Conservation (phyloP, 2,329 filamentous ascomycete species). For the Penicillium sp. region DNA sequence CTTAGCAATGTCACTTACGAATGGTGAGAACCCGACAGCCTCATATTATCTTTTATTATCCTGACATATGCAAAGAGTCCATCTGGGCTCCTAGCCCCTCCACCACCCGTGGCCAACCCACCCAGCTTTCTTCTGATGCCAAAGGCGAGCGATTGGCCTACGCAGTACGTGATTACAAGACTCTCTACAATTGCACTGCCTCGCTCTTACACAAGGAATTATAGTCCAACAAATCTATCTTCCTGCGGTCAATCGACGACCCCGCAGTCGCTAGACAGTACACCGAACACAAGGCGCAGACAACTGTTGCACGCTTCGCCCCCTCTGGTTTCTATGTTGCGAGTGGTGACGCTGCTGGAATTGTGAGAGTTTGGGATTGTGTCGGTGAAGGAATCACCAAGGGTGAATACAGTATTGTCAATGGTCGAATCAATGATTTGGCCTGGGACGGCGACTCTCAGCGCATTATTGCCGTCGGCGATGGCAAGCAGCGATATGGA, state of each 20-base stretch:
- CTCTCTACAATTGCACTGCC: background rate
- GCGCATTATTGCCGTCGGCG: conserved; percentile 91
- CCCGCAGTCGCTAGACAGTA: conserved; percentile 85
- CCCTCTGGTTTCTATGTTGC: conserved; percentile 94
- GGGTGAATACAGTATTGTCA: conserved; percentile 92
- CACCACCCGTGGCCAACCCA: conserved; percentile 81
- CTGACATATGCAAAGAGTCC: conserved; percentile 49
- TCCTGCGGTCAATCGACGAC: conserved; percentile 89
- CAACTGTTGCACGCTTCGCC: conserved; percentile 89
- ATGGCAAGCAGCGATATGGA: conserved; percentile 89
- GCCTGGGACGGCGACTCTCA: conserved; percentile 98
- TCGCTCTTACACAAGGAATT: conserved; percentile 2
- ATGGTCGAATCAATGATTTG: conserved; percentile 90
- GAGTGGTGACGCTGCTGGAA: conserved; percentile 80
- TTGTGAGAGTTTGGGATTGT: conserved; percentile 87
- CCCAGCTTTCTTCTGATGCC: conserved; percentile 79
- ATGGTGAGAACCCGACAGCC: conserved; percentile 32
- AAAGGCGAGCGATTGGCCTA: conserved; percentile 93
- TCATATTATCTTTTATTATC: background rate
- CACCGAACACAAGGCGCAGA: conserved; percentile 81
- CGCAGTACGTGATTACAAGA: conserved; percentile 60
- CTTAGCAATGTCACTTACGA: conserved; percentile 45
- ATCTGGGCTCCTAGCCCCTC: conserved; percentile 84
- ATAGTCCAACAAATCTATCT: conserved; percentile 93
- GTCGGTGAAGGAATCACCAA: conserved; percentile 84